Percentiles rank a stretch among this genome's conserved stretches.
Conservation (phyloP, 306 rosid species). For the Gynostemma pentaphyllum region DNA sequence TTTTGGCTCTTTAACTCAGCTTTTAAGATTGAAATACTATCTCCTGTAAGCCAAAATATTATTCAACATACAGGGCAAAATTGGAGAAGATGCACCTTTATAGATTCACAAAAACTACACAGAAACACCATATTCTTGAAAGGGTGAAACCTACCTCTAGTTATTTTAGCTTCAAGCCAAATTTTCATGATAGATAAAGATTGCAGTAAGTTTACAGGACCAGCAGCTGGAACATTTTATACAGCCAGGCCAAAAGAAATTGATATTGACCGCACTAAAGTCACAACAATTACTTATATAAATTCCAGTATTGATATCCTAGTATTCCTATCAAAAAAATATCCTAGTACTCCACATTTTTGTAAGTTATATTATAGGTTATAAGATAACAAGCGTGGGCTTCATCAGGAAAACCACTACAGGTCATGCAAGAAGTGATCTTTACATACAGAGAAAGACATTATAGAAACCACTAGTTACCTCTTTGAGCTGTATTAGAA, state of each 20-base stretch:
- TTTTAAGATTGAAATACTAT: constrained; percentile 83
- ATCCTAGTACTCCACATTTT: not conserved
- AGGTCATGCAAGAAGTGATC: not conserved
- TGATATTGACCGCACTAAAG: not conserved
- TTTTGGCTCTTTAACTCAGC: constrained; percentile 88
- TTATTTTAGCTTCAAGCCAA: not conserved
- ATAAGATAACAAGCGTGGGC: not conserved
- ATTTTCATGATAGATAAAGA: not conserved
- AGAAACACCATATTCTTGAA: too few species aligned
- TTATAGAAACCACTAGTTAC: constrained; percentile 26
- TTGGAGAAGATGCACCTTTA: not conserved
- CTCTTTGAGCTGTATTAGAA: constrained; percentile 75
- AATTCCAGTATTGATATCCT: not conserved
- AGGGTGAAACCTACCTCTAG: too few species aligned
- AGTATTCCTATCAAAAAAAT: too few species aligned
- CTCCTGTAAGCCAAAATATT: constrained; percentile 47
- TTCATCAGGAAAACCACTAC: not conserved
- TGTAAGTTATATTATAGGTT: too few species aligned
- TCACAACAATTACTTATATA: not conserved
- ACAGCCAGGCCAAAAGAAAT: not conserved
- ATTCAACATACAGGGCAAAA: not conserved
- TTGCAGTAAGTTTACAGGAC: not conserved
- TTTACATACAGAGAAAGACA: not conserved
- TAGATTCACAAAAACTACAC: not conserved
- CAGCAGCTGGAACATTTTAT: not conserved